Evolutionary conservation across 2,329 filamentous ascomycete species (phyloP).

Genomic region (Epichloe typhina): DNA sequence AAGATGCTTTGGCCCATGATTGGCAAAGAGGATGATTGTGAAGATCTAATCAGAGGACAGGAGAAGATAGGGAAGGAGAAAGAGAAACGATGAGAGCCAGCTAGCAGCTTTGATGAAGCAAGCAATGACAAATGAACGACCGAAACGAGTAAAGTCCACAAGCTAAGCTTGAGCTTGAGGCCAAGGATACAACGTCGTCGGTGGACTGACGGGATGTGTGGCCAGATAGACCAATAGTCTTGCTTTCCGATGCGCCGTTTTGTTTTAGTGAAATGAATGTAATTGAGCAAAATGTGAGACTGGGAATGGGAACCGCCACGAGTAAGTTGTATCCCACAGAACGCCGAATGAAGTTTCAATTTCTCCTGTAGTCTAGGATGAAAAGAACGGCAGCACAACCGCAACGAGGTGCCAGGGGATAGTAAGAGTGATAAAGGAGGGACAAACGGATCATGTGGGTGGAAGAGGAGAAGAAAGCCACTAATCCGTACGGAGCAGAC

Average conservation of each 20-base stretch:
- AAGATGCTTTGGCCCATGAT: conserved; percentile 39
- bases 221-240: background rate
- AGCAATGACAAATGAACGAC: background rate
- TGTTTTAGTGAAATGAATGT: background rate
- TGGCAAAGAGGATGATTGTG: conserved; percentile 8
- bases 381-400: background rate
- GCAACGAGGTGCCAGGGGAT: background rate
- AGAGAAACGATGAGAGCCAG: background rate
- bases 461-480: background rate
- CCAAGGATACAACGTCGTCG: background rate
- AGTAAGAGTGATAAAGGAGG: background rate
- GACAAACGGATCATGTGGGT: background rate
- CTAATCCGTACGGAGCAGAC: background rate
- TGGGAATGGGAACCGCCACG: conserved; percentile 4
- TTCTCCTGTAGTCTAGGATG: background rate
- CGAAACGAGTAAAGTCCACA: background rate
- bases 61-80: conserved; percentile 1
- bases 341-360: background rate
- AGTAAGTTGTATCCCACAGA: background rate
- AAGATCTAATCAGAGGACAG: background rate
- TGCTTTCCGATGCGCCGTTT: background rate
- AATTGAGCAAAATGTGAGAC: background rate
- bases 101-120: background rate
- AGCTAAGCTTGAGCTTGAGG: background rate
- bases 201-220: background rate